Conservation (phyloP, 441 rosid species). For the Corymbia citriodora region DNA sequence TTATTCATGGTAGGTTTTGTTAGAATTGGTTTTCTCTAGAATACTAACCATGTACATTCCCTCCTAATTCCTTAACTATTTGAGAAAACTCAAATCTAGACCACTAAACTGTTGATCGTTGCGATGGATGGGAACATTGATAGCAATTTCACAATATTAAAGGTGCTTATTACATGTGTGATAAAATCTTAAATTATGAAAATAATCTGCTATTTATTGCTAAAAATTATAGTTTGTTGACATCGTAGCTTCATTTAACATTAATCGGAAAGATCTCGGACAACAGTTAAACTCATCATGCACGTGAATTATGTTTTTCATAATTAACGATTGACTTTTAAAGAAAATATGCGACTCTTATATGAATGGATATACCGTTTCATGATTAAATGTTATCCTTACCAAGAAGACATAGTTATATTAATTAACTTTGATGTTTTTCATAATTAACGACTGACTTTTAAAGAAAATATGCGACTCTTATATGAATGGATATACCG, state of each 20-base stretch:
- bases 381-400: no score
- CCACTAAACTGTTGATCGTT: background rate
- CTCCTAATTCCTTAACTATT: background rate
- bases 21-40: background rate
- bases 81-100: background rate
- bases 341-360: no score
- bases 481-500: background rate
- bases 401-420: no score
- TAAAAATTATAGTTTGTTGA: background rate
- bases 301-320: no score
- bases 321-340: no score
- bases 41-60: background rate
- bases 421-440: no score
- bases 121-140: background rate
- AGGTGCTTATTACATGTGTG: background rate
- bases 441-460: background rate
- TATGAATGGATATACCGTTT: no score
- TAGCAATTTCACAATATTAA: background rate
- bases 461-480: background rate
- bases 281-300: background rate
- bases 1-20: background rate
- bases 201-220: background rate
- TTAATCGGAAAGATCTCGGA: rapidly evolving
- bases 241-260: background rate
- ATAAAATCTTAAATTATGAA: background rate